phyloP scores from a whole-genome alignment of 768 basidiomycete genomes.

The Psilocybe sp. region DNA sequence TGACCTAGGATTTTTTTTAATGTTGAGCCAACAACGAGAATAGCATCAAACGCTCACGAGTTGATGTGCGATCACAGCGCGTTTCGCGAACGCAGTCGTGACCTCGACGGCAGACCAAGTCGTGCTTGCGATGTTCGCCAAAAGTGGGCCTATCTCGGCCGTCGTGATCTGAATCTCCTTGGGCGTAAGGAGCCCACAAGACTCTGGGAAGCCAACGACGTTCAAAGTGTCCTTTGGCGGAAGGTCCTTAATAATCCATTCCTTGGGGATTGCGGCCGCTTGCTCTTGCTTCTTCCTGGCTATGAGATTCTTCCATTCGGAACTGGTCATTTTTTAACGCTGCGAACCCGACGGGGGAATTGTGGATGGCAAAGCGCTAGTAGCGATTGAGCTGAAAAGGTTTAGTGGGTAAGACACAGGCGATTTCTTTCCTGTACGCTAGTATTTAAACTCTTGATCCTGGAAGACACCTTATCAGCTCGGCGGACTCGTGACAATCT shows the following conservation, averaged over 20 bases:
- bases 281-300: slow-evolving; percentile 55
- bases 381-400: too few relatives aligned
- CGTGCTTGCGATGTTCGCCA: slow-evolving; percentile 49
- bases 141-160: slow-evolving; percentile 38
- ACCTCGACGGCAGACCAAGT: slow-evolving; percentile 67
- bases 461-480: too few relatives aligned
- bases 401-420: too few relatives aligned
- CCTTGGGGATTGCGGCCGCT: slow-evolving; percentile 53
- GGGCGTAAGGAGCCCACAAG: slow-evolving; percentile 53
- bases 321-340: not conserved
- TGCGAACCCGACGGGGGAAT: too few relatives aligned
- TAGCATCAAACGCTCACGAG: slow-evolving; percentile 39
- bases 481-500: too few relatives aligned
- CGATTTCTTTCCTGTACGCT: too few relatives aligned
- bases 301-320: slow-evolving; percentile 49
- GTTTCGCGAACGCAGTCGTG: slow-evolving; percentile 70
- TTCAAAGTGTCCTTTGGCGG: slow-evolving; percentile 48
- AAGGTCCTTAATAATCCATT: slow-evolving; percentile 52
- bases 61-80: slow-evolving; percentile 79
- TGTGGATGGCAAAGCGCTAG: too few relatives aligned
- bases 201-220: slow-evolving; percentile 52
- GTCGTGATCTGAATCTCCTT: slow-evolving; percentile 50
- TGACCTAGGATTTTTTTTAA: slow-evolving; percentile 43
- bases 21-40: not conserved
- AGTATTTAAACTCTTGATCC: too few relatives aligned